These are phyloP conservation scores for Leonotis leonurus DNA, from an alignment of 257 asterid species.

Conservation along the genomic window DNA sequence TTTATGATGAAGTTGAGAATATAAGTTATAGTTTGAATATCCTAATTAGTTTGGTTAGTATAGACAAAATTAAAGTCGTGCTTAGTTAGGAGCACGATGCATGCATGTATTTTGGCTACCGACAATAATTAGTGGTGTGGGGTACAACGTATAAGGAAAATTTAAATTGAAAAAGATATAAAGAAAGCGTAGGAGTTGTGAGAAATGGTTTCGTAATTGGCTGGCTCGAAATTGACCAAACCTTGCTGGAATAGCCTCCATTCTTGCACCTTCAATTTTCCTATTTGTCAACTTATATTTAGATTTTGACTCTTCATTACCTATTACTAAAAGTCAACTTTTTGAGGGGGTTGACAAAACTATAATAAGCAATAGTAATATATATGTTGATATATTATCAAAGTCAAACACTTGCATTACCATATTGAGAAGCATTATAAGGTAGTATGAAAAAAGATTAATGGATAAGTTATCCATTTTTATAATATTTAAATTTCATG, in stretches of 20 bases:
- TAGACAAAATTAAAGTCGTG: neutral
- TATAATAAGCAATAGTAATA: neutral
- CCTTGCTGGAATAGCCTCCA: neutral
- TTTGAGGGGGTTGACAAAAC: neutral
- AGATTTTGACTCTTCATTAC: neutral
- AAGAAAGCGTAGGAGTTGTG: neutral
- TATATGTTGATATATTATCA: neutral
- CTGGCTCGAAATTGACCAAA: neutral
- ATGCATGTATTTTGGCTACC: neutral
- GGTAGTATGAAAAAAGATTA: no score
- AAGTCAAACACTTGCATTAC: neutral
- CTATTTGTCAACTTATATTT: neutral
- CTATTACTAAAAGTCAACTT: neutral
- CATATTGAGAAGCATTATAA: neutral
- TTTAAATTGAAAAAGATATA: neutral
- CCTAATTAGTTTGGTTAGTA: neutral
- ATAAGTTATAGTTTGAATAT: neutral
- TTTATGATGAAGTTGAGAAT: no score
- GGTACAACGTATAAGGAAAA: no score
- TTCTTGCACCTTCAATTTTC: neutral
- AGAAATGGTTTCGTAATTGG: constrained; percentile 2
- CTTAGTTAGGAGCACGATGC: neutral
- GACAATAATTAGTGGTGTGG: neutral
- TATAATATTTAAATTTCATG: no score
- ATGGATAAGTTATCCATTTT: no score